Evolutionary conservation across 106 monocot species (phyloP).

Genomic region (Amphibolis antarctica): DNA sequence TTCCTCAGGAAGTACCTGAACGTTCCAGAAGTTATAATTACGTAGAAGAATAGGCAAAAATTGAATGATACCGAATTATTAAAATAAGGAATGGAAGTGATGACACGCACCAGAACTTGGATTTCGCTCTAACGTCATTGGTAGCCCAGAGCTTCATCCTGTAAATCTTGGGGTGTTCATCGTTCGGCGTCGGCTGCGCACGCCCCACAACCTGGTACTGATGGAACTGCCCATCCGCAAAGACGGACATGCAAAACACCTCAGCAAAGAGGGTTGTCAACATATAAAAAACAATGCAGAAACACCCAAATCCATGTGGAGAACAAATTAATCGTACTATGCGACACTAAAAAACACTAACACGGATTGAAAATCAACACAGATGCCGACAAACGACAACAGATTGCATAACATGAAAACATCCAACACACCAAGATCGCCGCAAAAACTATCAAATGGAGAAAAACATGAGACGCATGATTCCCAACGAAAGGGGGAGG

Average conservation of each 20-base stretch:
- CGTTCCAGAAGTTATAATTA: background rate
- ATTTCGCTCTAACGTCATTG: conserved; percentile 39
- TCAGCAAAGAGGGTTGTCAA: too few relatives aligned
- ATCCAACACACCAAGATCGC: too few relatives aligned
- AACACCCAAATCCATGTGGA: too few relatives aligned
- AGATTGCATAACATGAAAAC: too few relatives aligned
- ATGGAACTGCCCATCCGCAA: conserved; percentile 40
- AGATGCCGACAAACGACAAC: too few relatives aligned
- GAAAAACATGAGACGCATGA: too few relatives aligned
- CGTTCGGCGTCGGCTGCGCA: conserved; percentile 15
- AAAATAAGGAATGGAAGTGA: background rate
- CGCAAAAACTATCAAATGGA: too few relatives aligned
- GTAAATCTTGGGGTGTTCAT: conserved; percentile 28
- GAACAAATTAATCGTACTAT: too few relatives aligned
- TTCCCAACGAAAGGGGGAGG: too few relatives aligned
- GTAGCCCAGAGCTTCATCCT: conserved; percentile 39
- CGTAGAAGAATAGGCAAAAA: background rate
- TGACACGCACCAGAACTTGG: conserved; percentile 31
- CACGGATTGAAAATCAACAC: too few relatives aligned
- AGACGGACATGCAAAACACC: background rate
- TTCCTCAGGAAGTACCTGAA: conserved; percentile 36
- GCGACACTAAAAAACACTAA: too few relatives aligned
- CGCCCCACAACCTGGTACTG: conserved; percentile 84
- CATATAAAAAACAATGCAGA: too few relatives aligned
- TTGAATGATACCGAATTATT: background rate